phyloP scores from a whole-genome alignment of 139 green algal genomes.

The Chlorella sp. region DNA sequence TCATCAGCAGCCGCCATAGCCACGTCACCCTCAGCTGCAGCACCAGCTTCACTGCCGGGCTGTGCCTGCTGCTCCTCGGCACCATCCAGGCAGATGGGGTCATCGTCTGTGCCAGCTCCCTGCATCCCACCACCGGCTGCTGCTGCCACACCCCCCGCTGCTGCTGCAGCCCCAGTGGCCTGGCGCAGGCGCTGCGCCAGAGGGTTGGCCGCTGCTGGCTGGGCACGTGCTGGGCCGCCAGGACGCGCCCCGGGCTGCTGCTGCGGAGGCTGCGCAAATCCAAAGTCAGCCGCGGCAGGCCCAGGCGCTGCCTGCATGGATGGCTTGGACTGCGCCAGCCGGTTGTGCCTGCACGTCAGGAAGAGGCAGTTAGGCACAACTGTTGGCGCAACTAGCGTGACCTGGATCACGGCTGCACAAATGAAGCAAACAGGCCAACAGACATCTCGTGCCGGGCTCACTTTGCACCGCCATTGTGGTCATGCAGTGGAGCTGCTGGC shows the following conservation, averaged over 20 bases:
- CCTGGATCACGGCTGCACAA: too few relatives aligned
- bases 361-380: not conserved
- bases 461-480: conserved; percentile 2
- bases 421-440: not conserved
- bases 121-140: not conserved
- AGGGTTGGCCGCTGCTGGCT: not conserved
- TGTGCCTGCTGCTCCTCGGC: not conserved
- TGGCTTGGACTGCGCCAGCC: conserved; percentile 17
- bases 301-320: not conserved
- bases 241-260: not conserved
- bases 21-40: not conserved
- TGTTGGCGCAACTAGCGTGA: too few relatives aligned
- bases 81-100: conserved; percentile 18
- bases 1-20: conserved; percentile 12
- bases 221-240: not conserved
- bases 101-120: conserved; percentile 19
- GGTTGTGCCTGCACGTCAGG: conserved; percentile 14
- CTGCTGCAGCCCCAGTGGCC: too few relatives aligned
- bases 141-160: not conserved
- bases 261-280: not conserved
- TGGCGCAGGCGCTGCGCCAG: conserved; percentile 11
- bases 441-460: not conserved
- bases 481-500: not conserved
- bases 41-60: not conserved
- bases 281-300: not conserved